Evolutionary conservation across 2,329 filamentous ascomycete species (phyloP).

Genomic region (Clarireedia homoeocarpa): DNA sequence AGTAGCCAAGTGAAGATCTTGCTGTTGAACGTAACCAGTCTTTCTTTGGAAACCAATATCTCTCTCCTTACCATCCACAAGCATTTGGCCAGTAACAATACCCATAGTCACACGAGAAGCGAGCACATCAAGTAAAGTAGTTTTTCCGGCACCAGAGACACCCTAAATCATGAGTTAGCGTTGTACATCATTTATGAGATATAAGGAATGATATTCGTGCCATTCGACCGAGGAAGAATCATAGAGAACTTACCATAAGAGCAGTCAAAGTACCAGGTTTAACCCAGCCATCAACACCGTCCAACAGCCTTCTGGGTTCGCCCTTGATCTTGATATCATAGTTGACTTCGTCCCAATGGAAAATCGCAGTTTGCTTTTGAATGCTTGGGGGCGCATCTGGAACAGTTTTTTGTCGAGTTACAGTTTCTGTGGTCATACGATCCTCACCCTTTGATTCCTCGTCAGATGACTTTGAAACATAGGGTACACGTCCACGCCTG

Average conservation of each 20-base stretch:
- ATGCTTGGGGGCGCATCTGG: constrained; percentile 29
- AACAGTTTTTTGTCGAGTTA: constrained; percentile 44
- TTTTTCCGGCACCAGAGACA: constrained; percentile 74
- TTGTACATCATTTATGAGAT: too few relatives aligned
- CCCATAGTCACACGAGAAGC: constrained; percentile 84
- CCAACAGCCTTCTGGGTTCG: constrained; percentile 66
- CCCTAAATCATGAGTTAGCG: constrained; percentile 30
- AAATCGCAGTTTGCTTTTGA: constrained; percentile 43
- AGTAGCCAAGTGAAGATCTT: constrained; percentile 80
- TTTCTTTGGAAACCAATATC: constrained; percentile 84
- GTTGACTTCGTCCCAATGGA: constrained; percentile 40
- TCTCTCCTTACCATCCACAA: constrained; percentile 55
- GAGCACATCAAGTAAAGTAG: constrained; percentile 78
- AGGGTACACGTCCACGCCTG: constrained; percentile 51
- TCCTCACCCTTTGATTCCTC: constrained; percentile 17
- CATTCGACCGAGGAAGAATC: not conserved
- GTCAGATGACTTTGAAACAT: constrained; percentile 13
- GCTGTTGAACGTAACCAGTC: constrained; percentile 65
- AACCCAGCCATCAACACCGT: constrained; percentile 87
- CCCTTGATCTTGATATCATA: constrained; percentile 69
- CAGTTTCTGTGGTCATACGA: constrained; percentile 33
- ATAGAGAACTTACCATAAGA: constrained; percentile 49
- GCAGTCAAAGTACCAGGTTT: constrained; percentile 86
- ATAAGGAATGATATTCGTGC: not conserved
- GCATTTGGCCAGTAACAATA: constrained; percentile 78